These are phyloP conservation scores for Prunus fruticosa DNA, from an alignment of 306 rosid species.

Conservation along the genomic window DNA sequence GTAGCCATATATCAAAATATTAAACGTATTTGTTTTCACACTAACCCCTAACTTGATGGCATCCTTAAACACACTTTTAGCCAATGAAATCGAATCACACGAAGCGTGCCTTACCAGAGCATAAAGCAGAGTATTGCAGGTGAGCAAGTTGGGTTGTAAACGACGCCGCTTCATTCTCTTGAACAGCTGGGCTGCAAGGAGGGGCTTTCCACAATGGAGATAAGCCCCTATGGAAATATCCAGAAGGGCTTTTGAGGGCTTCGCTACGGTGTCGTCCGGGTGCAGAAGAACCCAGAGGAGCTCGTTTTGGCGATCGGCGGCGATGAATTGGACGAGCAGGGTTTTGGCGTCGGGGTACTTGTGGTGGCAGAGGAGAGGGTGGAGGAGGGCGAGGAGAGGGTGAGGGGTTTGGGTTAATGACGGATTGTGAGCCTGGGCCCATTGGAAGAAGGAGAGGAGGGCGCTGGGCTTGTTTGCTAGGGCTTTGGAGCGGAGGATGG, in stretches of 20 bases:
- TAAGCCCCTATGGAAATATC: constrained; percentile 77
- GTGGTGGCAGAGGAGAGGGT: constrained; percentile 50
- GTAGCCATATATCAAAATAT: constrained; percentile 61
- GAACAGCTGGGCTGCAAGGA: constrained; percentile 60
- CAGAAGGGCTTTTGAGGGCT: constrained; percentile 37
- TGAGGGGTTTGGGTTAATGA: constrained; percentile 43
- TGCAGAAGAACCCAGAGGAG: constrained; percentile 56
- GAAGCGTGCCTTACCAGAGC: constrained; percentile 52
- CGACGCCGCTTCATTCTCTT: constrained; percentile 58
- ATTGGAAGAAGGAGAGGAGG: constrained; percentile 59
- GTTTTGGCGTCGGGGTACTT: constrained; percentile 64
- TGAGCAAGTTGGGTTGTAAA: constrained; percentile 52
- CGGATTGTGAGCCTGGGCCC: constrained; percentile 49
- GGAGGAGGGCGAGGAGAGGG: constrained; percentile 62
- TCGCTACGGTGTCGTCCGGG: constrained; percentile 26
- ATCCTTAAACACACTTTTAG: constrained; percentile 40
- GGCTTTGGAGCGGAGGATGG: constrained; percentile 48
- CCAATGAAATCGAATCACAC: constrained; percentile 35
- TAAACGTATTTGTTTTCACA: constrained; percentile 47
- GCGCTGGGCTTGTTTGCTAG: constrained; percentile 39
- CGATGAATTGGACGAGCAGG: constrained; percentile 58
- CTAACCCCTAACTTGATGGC: constrained; percentile 43
- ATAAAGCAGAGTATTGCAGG: constrained; percentile 65
- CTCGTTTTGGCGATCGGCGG: constrained; percentile 52
- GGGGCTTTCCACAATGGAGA: constrained; percentile 44